Base-by-base conservation (phyloP, 768 basidiomycete genomes). In the Amanita brunnescens region DNA sequence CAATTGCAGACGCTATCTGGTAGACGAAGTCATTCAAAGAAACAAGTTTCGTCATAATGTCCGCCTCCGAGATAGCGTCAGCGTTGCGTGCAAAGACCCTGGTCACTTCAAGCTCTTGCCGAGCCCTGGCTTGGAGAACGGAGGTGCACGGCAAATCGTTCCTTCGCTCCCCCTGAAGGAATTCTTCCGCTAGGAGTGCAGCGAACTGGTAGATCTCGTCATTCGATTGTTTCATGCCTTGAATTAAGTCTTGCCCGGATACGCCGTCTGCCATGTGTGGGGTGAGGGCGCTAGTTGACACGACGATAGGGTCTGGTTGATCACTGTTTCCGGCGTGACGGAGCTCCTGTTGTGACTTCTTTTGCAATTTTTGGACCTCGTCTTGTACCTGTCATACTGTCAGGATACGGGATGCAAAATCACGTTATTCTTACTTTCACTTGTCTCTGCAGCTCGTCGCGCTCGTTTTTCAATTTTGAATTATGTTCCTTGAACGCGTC, bases 1-100 rank as follows among this genome's bases (percentile, higher is more conserved):
- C 70, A 51, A 79, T 68, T 50, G 64, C 67, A 0, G 74, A 72
- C 2, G 77, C 73, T 13, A 70, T 70, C 56, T 80, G 76, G 29
- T 69, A 68, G 26, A 78, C 73, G 52, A 72, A 71, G 6, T 72
- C 61, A 44, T 79, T 75, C n/a, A 81, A 59, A 13, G 64, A 63
- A 42, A 71, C 67, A 10, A 80, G 61, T 56, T 74, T 68, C 2
- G 53, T 59, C 24, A 71, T 63, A 12, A 79, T 69, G 29, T 80
- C 76, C 16, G 67, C 65, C 3, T 68, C 70, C 3, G 78, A 72
- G 41, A 70, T 62, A 0, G 61, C 37, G 52, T 79, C 76, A 0
- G 68, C 69, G 13, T 67, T 73, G 1, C 67, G 65, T 41, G 75
- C 63, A 64, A 70, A 77, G 40, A 62, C 67, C 58, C 76, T 75